Evolutionary conservation across 345 rosid species (phyloP).

Genomic region (Firmiana major): DNA sequence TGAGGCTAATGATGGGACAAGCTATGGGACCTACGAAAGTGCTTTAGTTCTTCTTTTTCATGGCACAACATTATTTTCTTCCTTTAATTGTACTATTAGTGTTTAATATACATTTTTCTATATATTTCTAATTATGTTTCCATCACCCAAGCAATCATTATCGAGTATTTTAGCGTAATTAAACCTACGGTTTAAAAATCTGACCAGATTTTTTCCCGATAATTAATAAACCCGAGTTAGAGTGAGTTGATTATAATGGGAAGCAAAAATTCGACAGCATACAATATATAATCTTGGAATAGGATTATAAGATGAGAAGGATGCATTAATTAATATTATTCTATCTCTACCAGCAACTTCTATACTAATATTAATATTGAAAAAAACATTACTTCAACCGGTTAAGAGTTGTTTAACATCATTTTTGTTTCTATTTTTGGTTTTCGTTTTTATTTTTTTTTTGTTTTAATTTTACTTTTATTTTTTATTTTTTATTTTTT

Average conservation of each 20-base stretch:
- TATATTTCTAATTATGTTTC: slow-evolving; percentile 46
- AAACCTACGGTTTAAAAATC: slow-evolving; percentile 12
- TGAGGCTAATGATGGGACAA: slow-evolving; percentile 49
- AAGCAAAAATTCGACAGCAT: slow-evolving; percentile 1
- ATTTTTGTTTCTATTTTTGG: too few species aligned
- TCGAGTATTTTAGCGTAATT: slow-evolving; percentile 30
- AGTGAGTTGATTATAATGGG: background rate
- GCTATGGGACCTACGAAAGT: slow-evolving; percentile 53
- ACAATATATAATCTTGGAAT: slow-evolving; percentile 9
- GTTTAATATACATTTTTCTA: slow-evolving; percentile 35
- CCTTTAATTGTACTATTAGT: slow-evolving; percentile 60
- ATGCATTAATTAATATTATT: background rate
- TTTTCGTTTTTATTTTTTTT: too few species aligned
- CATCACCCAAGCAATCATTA: slow-evolving; percentile 56
- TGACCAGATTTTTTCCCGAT: background rate
- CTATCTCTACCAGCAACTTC: background rate
- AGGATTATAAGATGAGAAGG: background rate
- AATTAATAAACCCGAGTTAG: slow-evolving; percentile 10
- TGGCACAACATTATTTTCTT: slow-evolving; percentile 42
- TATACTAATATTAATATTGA: background rate
- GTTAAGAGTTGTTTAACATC: too few species aligned
- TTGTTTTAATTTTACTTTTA: too few species aligned
- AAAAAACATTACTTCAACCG: background rate
- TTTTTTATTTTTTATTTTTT: too few species aligned
- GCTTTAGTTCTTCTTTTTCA: slow-evolving; percentile 66